These are phyloP conservation scores for Ophiostoma himal-ulmi DNA, from an alignment of 2,329 filamentous ascomycete genomes.

Conservation along the genomic window DNA sequence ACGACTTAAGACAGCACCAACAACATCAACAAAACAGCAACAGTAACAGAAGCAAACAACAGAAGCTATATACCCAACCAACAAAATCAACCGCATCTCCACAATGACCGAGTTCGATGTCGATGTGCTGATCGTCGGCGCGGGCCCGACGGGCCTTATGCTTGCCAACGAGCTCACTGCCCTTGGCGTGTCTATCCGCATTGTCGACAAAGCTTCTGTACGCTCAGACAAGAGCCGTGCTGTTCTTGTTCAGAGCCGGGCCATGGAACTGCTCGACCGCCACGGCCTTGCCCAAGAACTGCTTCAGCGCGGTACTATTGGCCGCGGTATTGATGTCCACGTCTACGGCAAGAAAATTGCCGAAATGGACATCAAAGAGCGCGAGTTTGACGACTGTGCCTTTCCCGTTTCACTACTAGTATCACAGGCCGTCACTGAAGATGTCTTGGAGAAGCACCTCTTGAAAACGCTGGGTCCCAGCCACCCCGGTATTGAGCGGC, in stretches of 20 bases:
- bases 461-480: slow-evolving; percentile 24
- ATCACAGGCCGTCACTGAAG: slow-evolving; percentile 29
- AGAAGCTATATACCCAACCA: neutral
- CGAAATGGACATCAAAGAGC: slow-evolving; percentile 30
- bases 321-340: slow-evolving; percentile 37
- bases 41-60: neutral
- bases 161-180: slow-evolving; percentile 37
- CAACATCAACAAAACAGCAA: neutral
- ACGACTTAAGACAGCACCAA: neutral
- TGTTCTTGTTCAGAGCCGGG: slow-evolving; percentile 44
- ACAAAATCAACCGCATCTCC: neutral
- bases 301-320: slow-evolving; percentile 34
- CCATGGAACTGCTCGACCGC: slow-evolving; percentile 45
- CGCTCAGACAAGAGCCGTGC: slow-evolving; percentile 39
- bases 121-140: slow-evolving; percentile 41
- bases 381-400: slow-evolving; percentile 23
- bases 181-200: slow-evolving; percentile 33
- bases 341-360: slow-evolving; percentile 33
- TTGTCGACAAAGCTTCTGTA: slow-evolving; percentile 34
- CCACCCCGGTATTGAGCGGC: slow-evolving; percentile 35
- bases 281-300: slow-evolving; percentile 37
- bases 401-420: slow-evolving; percentile 27
- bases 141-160: slow-evolving; percentile 41
- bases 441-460: slow-evolving; percentile 39
- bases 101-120: slow-evolving; percentile 16